These are phyloP conservation scores for Peronospora farinosa DNA, from an alignment of 352 stramenopile species.

Conservation along the genomic window DNA sequence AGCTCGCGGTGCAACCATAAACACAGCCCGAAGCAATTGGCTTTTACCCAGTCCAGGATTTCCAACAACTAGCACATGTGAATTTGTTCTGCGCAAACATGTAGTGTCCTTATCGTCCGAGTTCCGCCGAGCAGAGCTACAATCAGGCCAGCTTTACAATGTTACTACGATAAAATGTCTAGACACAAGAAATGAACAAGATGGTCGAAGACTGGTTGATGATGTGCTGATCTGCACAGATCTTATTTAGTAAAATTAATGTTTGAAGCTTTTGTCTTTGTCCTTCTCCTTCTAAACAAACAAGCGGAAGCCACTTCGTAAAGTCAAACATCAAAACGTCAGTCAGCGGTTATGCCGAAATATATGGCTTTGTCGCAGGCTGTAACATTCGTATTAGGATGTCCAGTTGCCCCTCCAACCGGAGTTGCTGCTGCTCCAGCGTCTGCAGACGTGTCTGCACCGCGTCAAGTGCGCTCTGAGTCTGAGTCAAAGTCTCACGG, in stretches of 20 bases:
- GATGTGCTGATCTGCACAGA: slow-evolving; percentile 85
- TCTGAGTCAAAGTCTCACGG: neutral
- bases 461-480: neutral
- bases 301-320: neutral
- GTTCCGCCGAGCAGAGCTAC: slow-evolving; percentile 91
- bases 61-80: slow-evolving; percentile 94
- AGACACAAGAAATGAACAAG: slow-evolving; percentile 93
- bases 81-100: slow-evolving; percentile 86
- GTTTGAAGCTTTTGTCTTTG: slow-evolving; percentile 49
- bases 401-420: too few relatives aligned
- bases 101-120: slow-evolving; percentile 48
- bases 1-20: slow-evolving; percentile 86
- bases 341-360: too few relatives aligned
- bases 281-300: slow-evolving; percentile 27
- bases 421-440: too few relatives aligned
- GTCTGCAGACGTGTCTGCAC: too few relatives aligned
- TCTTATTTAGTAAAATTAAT: slow-evolving; percentile 88
- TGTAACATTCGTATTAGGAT: too few relatives aligned
- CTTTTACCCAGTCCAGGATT: slow-evolving; percentile 95
- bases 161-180: slow-evolving; percentile 95
- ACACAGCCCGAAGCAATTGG: slow-evolving; percentile 90
- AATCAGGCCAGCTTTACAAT: slow-evolving; percentile 94
- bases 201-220: slow-evolving; percentile 90
- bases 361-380: too few relatives aligned
- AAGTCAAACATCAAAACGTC: neutral